A percentile compares a stretch with the other conserved stretches of the same genome.
These are phyloP conservation scores for Ensete ventricosum DNA, from an alignment of 176 grass and related monocot species.

Conservation along the genomic window DNA sequence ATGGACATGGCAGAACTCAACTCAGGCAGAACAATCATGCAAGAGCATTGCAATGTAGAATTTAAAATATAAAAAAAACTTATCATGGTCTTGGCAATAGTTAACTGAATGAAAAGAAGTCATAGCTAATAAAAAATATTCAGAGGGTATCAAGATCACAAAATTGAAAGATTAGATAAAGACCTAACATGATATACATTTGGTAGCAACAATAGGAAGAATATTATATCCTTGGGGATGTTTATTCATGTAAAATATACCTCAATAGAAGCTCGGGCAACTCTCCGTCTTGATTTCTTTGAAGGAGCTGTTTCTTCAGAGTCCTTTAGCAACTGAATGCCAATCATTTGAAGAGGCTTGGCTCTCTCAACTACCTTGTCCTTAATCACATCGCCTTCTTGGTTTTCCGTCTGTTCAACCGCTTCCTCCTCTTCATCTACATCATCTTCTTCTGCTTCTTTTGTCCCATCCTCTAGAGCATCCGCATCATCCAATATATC, in stretches of 20 bases:
- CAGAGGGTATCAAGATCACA: not conserved
- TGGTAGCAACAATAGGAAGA: not conserved
- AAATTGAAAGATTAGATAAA: not conserved
- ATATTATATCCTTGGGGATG: not conserved
- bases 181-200: not conserved
- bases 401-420: conserved; percentile 53
- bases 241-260: conserved; percentile 7
- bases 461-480: conserved; percentile 36
- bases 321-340: conserved; percentile 79
- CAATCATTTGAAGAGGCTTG: conserved; percentile 83
- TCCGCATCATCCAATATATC: conserved; percentile 45
- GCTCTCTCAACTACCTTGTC: conserved; percentile 51
- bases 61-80: too few relatives aligned
- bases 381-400: conserved; percentile 46
- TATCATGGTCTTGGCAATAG: too few relatives aligned
- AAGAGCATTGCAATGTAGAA: too few relatives aligned
- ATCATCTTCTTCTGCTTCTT: conserved; percentile 72
- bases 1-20: too few relatives aligned
- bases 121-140: too few relatives aligned
- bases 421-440: conserved; percentile 66
- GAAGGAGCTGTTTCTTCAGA: conserved; percentile 47
- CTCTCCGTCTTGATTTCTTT: conserved; percentile 48
- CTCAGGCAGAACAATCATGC: too few relatives aligned
- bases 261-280: conserved; percentile 27
- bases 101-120: too few relatives aligned